Evolutionary conservation across 225 moss, liverwort and hornwort species (phyloP), one percentile per base, ranked within the genome.

Genomic region (Pseudoscleropodium purum): DNA sequence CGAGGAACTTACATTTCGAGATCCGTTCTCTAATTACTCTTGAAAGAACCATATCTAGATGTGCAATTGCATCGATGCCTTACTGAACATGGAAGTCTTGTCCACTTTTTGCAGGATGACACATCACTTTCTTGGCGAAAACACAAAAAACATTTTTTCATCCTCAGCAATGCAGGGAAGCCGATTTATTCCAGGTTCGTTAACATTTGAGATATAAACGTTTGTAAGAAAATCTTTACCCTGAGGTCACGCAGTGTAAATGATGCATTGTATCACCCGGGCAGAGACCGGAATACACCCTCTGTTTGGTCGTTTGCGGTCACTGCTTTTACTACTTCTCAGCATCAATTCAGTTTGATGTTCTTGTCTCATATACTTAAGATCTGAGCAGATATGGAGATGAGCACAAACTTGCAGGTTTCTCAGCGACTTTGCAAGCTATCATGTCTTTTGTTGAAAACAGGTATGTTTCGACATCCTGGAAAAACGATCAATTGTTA

Each of bases 381-480:
- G 45, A 76, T 76, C 41, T 90, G 91, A 69, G 89, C 96, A 98
- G 98, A 91, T 99, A 99, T 91, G 99, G 99, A 81, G 96, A 99
- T 89, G 99, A 99, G 89, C 93, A 99, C 92, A 99, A 99, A 90
- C 90, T 99, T 83, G 99, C 99, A 81, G 99, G 99, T 73, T 99
- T 99, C 86, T 99, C 99, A 80, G 99, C 99, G 79, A 99, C 97
- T 60, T 90, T 99, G 91, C 99, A 99, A 91, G 99, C 99, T 47
- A 99, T 99, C 82, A 99, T 99, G 96, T 99, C 99, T 54, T 99
- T 97, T 82, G 97, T 99, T 81, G 93, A 99, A 86, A 96, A 96
- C 86, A 98, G 98, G 98, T 97, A 91, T 57, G 66, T 83, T 47
- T 84, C 49, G 78, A 73, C 45, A 75, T 75, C 68, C 67, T 88